Evolutionary conservation across 2,329 filamentous ascomycete species (phyloP), one percentile per base, ranked within the genome.

Genomic region (Aspergillus tanneri): DNA sequence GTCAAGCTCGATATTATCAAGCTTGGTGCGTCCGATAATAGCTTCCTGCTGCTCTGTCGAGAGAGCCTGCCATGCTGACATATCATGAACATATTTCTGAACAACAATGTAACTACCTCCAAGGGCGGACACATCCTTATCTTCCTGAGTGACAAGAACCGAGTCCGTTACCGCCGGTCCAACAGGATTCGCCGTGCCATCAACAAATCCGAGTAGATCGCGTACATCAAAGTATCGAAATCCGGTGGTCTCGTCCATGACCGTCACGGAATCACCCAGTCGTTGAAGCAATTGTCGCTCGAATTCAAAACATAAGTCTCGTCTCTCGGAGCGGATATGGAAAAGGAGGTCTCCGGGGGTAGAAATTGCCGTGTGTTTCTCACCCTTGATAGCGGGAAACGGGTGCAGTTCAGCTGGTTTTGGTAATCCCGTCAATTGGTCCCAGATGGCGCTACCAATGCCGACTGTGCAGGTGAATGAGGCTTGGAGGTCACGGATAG

Each of bases 151-250:
- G 8, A 81, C 61, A 1, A 82, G 61, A 2, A 77, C 69, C 0
- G 78, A 64, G 1, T 66, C 65, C 0, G 65, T 57, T 0, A 80
- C 69, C 1, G 66, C 72, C 0, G 67, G 57, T 0, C 78, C 79
- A 0, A 76, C 70, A 0, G 80, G 80, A 53, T 83, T 83, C 2
- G 80, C 80, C 0, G 80, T 83, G 12, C 80, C 80, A 48, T 83
- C 80, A 3, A 83, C 78, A 43, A 83, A 83, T 1, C 80, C 80
- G 0, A 83, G 71, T 0, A 83, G 72, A 50, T 83, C 80, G 1
- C 80, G 77, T 0, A 76, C 72, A 52, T 83, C 80, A 49, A 82
- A 82, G 61, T 83, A 83, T 3, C 80, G 75, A 61, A 83, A 83
- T 0, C 80, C 80, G 1, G 72, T 66, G 0, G 80, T 83, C 46